These are phyloP conservation scores for Penicillium sp. DNA, from an alignment of 2,329 filamentous ascomycete species.

Conservation along the genomic window DNA sequence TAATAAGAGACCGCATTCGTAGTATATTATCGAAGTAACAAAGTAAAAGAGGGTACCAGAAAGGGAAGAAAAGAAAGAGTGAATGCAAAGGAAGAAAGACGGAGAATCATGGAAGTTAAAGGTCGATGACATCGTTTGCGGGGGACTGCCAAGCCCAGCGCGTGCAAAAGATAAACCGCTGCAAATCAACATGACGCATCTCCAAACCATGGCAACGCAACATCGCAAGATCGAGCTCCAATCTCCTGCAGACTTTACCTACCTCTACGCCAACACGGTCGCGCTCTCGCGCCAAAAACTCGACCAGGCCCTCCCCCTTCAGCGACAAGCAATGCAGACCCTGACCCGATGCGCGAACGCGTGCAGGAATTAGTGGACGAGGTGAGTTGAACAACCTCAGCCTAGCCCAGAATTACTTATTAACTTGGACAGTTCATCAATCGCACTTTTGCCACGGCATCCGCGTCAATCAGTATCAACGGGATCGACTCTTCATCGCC, in stretches of 20 bases:
- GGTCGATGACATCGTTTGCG: slow-evolving; percentile 26
- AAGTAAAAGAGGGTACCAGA: neutral
- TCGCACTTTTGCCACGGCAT: slow-evolving; percentile 42
- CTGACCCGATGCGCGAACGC: slow-evolving; percentile 43
- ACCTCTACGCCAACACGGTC: slow-evolving; percentile 45
- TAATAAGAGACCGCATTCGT: neutral
- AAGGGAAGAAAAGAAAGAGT: neutral
- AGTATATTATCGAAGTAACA: neutral
- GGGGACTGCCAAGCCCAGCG: slow-evolving; percentile 17
- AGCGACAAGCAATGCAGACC: slow-evolving; percentile 34
- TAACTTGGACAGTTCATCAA: slow-evolving; percentile 38
- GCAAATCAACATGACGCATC: slow-evolving; percentile 5
- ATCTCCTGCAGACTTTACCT: slow-evolving; percentile 46
- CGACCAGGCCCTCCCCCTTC: slow-evolving; percentile 47
- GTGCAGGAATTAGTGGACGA: slow-evolving; percentile 41
- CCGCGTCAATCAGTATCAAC: slow-evolving; percentile 46
- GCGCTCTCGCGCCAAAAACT: slow-evolving; percentile 45
- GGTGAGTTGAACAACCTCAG: slow-evolving; percentile 17
- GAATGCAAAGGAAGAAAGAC: neutral
- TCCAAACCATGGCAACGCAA: slow-evolving; percentile 32
- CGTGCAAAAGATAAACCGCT: slow-evolving; percentile 8
- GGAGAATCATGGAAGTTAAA: neutral
- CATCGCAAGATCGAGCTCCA: slow-evolving; percentile 51
- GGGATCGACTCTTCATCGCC: slow-evolving; percentile 40
- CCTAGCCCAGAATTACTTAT: neutral